phyloP scores from a whole-genome alignment of 75 land plant genomes.

The Pinus albicaulis region DNA sequence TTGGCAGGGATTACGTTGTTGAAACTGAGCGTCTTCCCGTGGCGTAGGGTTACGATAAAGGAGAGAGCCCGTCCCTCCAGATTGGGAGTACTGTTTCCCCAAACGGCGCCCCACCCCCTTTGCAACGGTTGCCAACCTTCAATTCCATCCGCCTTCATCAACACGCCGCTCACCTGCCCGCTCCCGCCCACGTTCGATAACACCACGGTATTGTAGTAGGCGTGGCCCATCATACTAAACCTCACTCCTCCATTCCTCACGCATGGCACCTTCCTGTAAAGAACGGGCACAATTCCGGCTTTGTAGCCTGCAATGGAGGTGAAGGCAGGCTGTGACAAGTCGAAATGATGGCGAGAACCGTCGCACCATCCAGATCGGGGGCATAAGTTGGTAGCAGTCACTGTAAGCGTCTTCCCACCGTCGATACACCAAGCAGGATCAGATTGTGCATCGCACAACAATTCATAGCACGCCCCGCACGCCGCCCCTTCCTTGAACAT shows the following conservation, averaged over 20 bases:
- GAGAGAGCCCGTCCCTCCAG: conserved; percentile 20
- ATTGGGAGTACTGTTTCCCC: conserved; percentile 8
- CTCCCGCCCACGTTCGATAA: conserved; percentile 15
- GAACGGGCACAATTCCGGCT: too few species aligned
- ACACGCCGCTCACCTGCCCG: conserved; percentile 14
- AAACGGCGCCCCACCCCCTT: conserved; percentile 13
- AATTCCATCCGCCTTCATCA: conserved; percentile 11
- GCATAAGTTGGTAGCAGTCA: too few species aligned
- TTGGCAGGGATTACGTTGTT: conserved; percentile 1
- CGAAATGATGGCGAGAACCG: too few species aligned
- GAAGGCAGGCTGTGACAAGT: too few species aligned
- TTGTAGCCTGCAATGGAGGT: too few species aligned
- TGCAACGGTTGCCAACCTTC: neutral
- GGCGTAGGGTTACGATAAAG: conserved; percentile 17
- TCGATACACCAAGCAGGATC: too few species aligned
- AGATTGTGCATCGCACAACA: neutral
- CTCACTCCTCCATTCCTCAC: conserved; percentile 11
- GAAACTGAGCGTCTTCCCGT: conserved; percentile 7
- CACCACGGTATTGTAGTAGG: conserved; percentile 15
- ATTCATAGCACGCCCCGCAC: too few species aligned
- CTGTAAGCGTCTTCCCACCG: neutral
- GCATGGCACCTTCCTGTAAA: conserved; percentile 6
- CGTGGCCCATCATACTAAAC: conserved; percentile 16
- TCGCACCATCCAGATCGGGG: too few species aligned
- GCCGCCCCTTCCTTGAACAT: too few species aligned